Evolutionary conservation across 495 filamentous ascomycete species (phyloP), one percentile per base, ranked within the genome.

Genomic region (Glonium stellatum): DNA sequence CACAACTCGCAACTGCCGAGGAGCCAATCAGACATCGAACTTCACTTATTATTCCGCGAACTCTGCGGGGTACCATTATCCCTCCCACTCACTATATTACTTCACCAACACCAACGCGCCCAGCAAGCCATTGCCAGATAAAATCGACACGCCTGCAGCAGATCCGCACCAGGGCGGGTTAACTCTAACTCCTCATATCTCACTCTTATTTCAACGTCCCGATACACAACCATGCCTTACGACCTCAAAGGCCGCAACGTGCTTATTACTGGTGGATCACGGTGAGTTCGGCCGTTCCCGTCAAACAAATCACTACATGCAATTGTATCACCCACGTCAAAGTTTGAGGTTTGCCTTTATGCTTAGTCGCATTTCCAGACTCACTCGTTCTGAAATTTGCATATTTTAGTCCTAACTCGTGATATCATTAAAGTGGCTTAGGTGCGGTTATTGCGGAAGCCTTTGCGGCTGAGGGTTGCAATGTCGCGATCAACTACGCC

Each of bases 401-500:
- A 31, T 31, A 21, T n/a, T 18, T 5, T 55, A 9, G 9, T 27
- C 23, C 25, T 34, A 6, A 34, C 18, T 23, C 22, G 15, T 6
- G 15, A 13, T 8, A 37, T 54, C 21, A 39, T 25, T 10, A 55
- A 59, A 86, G 84, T 65, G 86, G 87, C 12, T 77, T 89, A 4
- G 87, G 87, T 21, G 86, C 83, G 47, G 56, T 82, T 9, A 75
- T 87, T 3, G 79, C 75, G 34, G 72, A 79, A 39, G 86, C 85
- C 39, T 89, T 89, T 67, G 87, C 86, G 5, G 71, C 76, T 8
- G 79, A 87, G 63, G 84, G 84, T 31, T 80, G 74, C 62, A 87
- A 88, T 66, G 70, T 90, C 49, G 84, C 82, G 15, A 83, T 91
- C 68, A 89, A 89, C 69, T 90, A 87, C 65, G 72, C 78, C 58